Conservation (phyloP, 2,329 filamentous ascomycete genomes). For the Leptoxyphium fumago region DNA sequence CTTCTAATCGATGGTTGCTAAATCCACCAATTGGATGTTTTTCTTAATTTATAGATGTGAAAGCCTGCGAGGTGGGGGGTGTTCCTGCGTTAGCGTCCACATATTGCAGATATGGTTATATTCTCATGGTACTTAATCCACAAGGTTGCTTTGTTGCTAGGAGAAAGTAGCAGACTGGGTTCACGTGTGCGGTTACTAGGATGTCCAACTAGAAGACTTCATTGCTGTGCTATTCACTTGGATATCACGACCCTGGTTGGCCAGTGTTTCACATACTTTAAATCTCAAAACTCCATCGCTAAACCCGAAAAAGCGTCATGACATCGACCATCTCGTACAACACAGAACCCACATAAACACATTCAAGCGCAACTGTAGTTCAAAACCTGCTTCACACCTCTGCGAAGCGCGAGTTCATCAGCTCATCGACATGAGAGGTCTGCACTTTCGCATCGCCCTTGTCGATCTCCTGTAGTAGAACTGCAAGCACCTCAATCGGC, state of each 20-base stretch:
- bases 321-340: no score
- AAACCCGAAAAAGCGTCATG: background rate
- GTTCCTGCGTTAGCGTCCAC: background rate
- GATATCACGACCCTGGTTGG: no score
- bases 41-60: background rate
- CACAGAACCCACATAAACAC: no score
- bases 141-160: no score
- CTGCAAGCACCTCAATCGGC: slow-evolving; percentile 77
- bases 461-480: slow-evolving; percentile 58
- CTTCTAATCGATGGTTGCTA: no score
- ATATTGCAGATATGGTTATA: background rate
- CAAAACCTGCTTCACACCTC: slow-evolving; percentile 16
- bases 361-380: background rate
- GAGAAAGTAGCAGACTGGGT: no score
- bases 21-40: no score
- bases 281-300: background rate
- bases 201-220: no score
- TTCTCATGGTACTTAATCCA: no score
- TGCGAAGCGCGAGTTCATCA: slow-evolving; percentile 36
- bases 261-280: no score
- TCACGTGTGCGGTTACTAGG: no score
- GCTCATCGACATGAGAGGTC: slow-evolving; percentile 59
- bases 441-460: slow-evolving; percentile 41
- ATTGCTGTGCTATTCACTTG: no score
- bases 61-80: background rate